These are phyloP conservation scores for Choricystis sp. DNA, from an alignment of 139 green algal species.

Conservation along the genomic window DNA sequence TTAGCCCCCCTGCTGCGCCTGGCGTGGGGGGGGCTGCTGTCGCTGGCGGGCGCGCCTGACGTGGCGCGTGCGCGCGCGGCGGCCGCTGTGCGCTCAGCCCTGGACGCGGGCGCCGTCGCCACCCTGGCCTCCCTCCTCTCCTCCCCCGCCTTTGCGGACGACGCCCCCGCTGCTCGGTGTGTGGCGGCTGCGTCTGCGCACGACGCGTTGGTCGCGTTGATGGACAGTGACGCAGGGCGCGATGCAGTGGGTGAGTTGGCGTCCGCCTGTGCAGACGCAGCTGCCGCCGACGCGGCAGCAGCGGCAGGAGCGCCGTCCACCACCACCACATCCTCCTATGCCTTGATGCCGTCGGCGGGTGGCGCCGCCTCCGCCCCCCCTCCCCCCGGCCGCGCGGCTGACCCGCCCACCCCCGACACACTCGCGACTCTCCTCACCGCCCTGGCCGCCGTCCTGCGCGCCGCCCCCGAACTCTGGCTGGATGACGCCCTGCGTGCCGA, in stretches of 20 bases:
- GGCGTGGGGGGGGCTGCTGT: not conserved
- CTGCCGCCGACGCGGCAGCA: not conserved
- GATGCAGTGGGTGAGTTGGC: not conserved
- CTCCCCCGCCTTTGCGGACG: not conserved
- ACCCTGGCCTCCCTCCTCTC: not conserved
- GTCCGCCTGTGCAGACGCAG: not conserved
- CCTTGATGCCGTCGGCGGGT: not conserved
- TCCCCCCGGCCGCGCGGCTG: not conserved
- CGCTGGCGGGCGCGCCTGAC: not conserved
- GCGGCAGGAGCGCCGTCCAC: not conserved
- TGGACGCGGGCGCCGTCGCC: not conserved
- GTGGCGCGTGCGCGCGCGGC: no score
- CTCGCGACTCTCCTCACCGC: not conserved
- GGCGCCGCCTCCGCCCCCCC: not conserved
- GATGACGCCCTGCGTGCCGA: not conserved
- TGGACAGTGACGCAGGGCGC: not conserved
- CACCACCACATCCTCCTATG: not conserved
- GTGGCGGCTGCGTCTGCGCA: not conserved
- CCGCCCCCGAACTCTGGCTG: not conserved
- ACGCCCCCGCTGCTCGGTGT: no score
- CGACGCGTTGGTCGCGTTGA: not conserved
- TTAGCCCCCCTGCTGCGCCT: not conserved
- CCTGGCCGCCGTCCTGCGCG: not conserved
- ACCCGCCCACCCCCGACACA: not conserved
- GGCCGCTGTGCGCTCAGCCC: not conserved